Evolutionary conservation across 441 rosid species (phyloP).

Genomic region (California macrophylla): DNA sequence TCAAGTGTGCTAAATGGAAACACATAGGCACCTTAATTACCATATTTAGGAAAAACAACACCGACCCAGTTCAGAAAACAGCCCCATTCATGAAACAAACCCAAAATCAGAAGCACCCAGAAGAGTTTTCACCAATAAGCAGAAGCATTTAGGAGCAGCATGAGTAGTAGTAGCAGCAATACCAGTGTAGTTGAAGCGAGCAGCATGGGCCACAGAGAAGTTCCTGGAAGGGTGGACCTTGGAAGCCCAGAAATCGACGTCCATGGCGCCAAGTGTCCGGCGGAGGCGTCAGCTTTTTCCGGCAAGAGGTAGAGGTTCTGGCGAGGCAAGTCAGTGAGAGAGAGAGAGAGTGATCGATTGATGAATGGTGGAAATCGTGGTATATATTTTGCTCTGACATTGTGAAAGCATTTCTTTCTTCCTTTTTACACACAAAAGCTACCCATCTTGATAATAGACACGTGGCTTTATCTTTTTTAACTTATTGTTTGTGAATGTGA

Average conservation of each 20-base stretch:
- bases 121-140: background rate
- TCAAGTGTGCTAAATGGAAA: background rate
- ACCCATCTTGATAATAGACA: no score
- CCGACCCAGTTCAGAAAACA: background rate
- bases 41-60: background rate
- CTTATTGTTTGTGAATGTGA: no score
- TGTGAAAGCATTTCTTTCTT: no score
- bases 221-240: conserved; percentile 30
- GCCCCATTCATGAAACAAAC: background rate
- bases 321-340: background rate
- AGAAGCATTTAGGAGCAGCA: background rate
- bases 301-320: conserved; percentile 6
- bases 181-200: conserved; percentile 26
- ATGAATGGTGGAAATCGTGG: no score
- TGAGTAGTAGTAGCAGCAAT: background rate
- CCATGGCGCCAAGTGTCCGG: conserved; percentile 24
- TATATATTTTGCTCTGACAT: no score
- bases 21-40: background rate
- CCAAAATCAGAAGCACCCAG: background rate
- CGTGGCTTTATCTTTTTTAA: no score
- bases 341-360: no score
- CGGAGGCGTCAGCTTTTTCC: conserved; percentile 1
- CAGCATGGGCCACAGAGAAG: conserved; percentile 24
- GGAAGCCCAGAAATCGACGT: conserved; percentile 33
- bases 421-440: no score